Evolutionary conservation across 2,329 filamentous ascomycete species (phyloP), one percentile per base, ranked within the genome.

Genomic region (Penicillium sp.): DNA sequence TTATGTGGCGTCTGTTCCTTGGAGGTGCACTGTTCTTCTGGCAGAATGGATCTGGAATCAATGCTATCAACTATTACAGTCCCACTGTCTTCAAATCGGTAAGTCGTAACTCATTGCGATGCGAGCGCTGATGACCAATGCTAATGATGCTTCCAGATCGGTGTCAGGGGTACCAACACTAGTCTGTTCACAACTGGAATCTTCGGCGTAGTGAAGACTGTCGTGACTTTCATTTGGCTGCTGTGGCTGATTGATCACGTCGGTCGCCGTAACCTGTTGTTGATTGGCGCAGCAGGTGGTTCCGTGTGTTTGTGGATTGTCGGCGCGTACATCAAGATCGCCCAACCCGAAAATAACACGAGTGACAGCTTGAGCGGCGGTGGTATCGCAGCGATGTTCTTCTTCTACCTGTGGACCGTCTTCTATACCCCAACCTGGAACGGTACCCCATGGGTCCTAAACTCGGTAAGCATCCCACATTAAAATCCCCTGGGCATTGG

Each of bases 41-140:
- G 80, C 89, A 93, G 72, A 93, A 93, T 64, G 86, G 86, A 47
- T 80, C 77, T 3, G 88, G 88, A 3, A 91, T 91, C 75, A 91
- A 91, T 62, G 87, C 88, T 21, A 86, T 89, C 75, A 91, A 90
- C 76, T 91, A 90, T 74, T 90, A 87, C 72, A 80, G 77, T 1
- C 87, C 87, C 0, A 87, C 82, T 0, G 82, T 90, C 10, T 90
- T 91, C 78, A 80, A 80, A 38, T 54, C 50, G 47, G 61, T 64
- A 32, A 56, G 61, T 39, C 2, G 10, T 12, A 37, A 21, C 21
- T 31, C n/a, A 6, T 21, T 13, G 12, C 8, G 8, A 42, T 12
- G 15, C 23, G 7, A 6, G 13, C 27, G 9, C 46, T 47, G 45
- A 58, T 23, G 15, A 40, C 3, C 32, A 3, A 40, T 29, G 12